These are phyloP conservation scores for Leccinum fibrillosum DNA, from an alignment of 768 basidiomycete genomes.

Conservation along the genomic window DNA sequence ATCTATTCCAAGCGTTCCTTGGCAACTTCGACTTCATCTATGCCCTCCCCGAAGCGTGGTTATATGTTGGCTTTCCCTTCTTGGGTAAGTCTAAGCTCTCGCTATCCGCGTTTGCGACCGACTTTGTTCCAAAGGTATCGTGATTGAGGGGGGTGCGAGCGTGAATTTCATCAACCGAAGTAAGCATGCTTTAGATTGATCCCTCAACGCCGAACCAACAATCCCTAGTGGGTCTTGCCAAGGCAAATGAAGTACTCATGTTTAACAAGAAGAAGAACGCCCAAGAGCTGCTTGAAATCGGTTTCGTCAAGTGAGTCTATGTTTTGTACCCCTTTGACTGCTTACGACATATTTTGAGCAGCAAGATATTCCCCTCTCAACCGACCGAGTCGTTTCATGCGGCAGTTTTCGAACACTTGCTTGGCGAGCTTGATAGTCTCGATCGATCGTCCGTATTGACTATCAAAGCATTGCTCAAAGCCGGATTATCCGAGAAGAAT, in stretches of 20 bases:
- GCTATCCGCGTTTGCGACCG: neutral
- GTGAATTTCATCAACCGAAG: slow-evolving; percentile 66
- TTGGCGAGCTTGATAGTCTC: slow-evolving; percentile 55
- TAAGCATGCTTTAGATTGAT: slow-evolving; percentile 27
- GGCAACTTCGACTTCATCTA: slow-evolving; percentile 78
- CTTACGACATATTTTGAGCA: slow-evolving; percentile 23
- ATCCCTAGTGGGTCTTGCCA: slow-evolving; percentile 59
- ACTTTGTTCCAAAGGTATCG: slow-evolving; percentile 44
- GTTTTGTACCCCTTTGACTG: neutral
- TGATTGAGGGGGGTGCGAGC: slow-evolving; percentile 67
- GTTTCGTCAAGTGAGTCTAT: slow-evolving; percentile 60
- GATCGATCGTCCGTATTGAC: slow-evolving; percentile 51
- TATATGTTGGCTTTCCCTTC: slow-evolving; percentile 67
- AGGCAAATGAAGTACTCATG: slow-evolving; percentile 69
- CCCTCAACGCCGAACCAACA: neutral
- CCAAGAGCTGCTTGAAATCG: slow-evolving; percentile 53
- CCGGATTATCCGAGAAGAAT: slow-evolving; percentile 59
- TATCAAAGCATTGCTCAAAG: slow-evolving; percentile 52
- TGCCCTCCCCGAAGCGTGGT: slow-evolving; percentile 55
- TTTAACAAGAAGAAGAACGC: slow-evolving; percentile 66
- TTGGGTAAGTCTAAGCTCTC: slow-evolving; percentile 37
- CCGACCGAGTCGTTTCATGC: slow-evolving; percentile 50
- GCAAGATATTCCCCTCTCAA: slow-evolving; percentile 58
- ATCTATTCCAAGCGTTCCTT: slow-evolving; percentile 47
- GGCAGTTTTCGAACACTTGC: slow-evolving; percentile 46